Base-by-base conservation (phyloP, 2,329 filamentous ascomycete genomes). In the Zopfia rhizophila region DNA sequence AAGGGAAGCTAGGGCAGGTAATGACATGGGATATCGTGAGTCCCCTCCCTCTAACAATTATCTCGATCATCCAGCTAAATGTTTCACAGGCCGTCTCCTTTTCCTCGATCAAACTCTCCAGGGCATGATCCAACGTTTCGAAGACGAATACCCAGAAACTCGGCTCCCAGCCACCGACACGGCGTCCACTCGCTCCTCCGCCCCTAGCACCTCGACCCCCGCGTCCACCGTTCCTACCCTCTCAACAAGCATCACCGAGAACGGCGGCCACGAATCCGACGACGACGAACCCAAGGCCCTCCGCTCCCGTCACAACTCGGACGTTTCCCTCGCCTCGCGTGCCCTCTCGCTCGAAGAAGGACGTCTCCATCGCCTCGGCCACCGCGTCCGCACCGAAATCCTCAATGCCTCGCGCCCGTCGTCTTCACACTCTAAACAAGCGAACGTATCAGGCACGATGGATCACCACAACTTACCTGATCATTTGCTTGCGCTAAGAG, bases 131-230 rank as follows among this genome's bases (percentile, higher is more conserved):
- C 87, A 90, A 67, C 88, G 94, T 19, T 99, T 97, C 67, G 94
- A 97, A 70, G 89, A 96, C 67, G 93, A 97, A 71, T 97, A 91
- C 62, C 94, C 94, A 0, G 93, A 97, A 66, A 95, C 90, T 1
- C 85, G 90, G 24, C 77, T 84, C 29, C 57, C 65, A 12, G 61
- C 66, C 13, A 56, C 57, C 19, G 64, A 70, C 11, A 46, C 53
- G 7, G 55, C 54, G 6, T 72, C 68, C 3, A 55, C 55, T 0
- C 53, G 61, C 41, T 71, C 66, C 43, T 71, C 66, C 27, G 36
- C 60, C 22, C 61, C 62, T 8, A 68, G 65, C 53, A 60, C 48
- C 29, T 68, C 67, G 3, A 64, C 61, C 2, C 60, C 63, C 7
- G 50, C 55, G 38, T 67, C 62, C 24, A 55, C 55, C 45, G 60